Conservation (phyloP, 768 basidiomycete genomes). For the Lyophyllum decastes region DNA sequence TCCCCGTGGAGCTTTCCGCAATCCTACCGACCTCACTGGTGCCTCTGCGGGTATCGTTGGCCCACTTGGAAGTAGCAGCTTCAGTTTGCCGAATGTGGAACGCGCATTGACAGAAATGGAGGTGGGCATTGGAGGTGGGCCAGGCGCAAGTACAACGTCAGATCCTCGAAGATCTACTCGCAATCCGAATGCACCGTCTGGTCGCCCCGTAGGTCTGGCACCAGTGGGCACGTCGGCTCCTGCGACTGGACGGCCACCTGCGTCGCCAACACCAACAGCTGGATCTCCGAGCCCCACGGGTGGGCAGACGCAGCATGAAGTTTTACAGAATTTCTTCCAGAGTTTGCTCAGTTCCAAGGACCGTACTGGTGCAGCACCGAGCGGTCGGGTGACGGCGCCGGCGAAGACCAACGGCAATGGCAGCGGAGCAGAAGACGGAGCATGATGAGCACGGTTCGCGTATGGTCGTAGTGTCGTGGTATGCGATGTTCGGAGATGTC, state of each 20-base stretch:
- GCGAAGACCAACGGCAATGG: slow-evolving; percentile 36
- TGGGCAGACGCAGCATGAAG: slow-evolving; percentile 78
- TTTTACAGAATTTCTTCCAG: slow-evolving; percentile 87
- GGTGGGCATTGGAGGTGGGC: slow-evolving; percentile 42
- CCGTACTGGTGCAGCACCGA: slow-evolving; percentile 5
- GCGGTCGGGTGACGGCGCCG: slow-evolving; percentile 1
- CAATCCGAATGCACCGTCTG: slow-evolving; percentile 32
- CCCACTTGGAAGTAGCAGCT: slow-evolving; percentile 85
- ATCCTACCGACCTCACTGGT: slow-evolving; percentile 61
- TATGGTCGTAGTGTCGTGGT: not conserved
- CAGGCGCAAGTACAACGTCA: slow-evolving; percentile 24
- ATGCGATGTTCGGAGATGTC: slow-evolving; percentile 6
- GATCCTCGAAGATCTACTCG: slow-evolving; percentile 24
- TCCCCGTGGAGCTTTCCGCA: slow-evolving; percentile 85
- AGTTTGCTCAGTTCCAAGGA: slow-evolving; percentile 72
- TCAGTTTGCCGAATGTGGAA: slow-evolving; percentile 86
- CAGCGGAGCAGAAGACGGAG: slow-evolving; percentile 36
- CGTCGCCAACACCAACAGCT: slow-evolving; percentile 36
- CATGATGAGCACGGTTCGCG: not conserved
- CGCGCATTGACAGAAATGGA: slow-evolving; percentile 90
- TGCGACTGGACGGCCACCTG: slow-evolving; percentile 33
- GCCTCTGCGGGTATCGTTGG: slow-evolving; percentile 83
- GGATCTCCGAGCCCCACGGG: slow-evolving; percentile 44
- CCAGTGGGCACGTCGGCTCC: slow-evolving; percentile 37
- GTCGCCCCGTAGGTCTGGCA: slow-evolving; percentile 41